These are phyloP conservation scores for Fallopia convolvulus DNA, from an alignment of 148 eudicot species.

Conservation along the genomic window DNA sequence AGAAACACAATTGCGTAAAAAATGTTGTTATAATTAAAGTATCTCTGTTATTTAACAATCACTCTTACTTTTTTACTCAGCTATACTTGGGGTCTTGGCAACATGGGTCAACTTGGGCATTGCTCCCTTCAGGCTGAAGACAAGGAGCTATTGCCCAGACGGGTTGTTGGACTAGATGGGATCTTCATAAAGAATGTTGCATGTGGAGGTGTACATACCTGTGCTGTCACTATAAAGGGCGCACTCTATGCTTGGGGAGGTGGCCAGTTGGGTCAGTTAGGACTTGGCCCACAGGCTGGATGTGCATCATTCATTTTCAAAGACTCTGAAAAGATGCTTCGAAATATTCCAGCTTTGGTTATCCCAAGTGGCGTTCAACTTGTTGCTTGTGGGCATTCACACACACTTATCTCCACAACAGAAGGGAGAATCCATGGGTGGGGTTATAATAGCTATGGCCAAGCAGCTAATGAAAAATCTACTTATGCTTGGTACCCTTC, in stretches of 20 bases:
- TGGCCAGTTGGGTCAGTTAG: conserved; percentile 89
- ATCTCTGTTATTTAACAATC: not conserved
- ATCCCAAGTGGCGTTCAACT: conserved; percentile 64
- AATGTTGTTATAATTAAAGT: not conserved
- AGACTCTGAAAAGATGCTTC: conserved; percentile 57
- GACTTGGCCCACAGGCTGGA: conserved; percentile 73
- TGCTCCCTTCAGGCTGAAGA: conserved; percentile 86
- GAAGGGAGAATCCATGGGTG: conserved; percentile 97
- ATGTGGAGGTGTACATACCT: conserved; percentile 95
- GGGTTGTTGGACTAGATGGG: conserved; percentile 81
- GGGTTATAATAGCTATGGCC: conserved; percentile 97
- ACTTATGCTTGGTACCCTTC: conserved; percentile 99
- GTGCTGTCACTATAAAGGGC: conserved; percentile 82
- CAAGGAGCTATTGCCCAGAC: conserved; percentile 81
- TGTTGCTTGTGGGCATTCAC: conserved; percentile 94
- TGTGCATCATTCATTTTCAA: conserved; percentile 59
- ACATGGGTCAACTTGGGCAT: conserved; percentile 97
- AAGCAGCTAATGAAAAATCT: conserved; percentile 82
- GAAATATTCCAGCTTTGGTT: conserved; percentile 71
- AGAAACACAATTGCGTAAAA: not conserved
- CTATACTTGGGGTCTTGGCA: conserved; percentile 97
- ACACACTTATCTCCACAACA: conserved; percentile 77
- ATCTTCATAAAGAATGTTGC: conserved; percentile 52
- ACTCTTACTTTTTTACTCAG: conserved; percentile 29
- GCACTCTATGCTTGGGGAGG: conserved; percentile 99